These are phyloP conservation scores for Akanthomyces uredinophilus DNA, from an alignment of 2,329 filamentous ascomycete genomes.

Conservation along the genomic window DNA sequence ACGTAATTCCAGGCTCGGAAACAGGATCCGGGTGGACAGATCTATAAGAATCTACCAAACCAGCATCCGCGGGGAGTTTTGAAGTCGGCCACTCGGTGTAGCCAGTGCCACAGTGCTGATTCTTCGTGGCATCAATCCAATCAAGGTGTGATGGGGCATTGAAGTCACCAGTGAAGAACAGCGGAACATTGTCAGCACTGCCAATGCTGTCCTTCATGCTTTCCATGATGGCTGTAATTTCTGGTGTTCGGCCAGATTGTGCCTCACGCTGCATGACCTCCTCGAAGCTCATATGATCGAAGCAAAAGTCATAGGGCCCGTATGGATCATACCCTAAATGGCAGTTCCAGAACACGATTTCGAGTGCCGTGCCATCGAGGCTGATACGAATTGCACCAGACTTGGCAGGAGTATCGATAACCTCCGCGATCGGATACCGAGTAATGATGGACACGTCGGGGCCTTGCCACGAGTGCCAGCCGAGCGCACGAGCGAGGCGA, in stretches of 20 bases:
- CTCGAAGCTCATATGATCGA: constrained; percentile 28
- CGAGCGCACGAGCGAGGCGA: constrained; percentile 33
- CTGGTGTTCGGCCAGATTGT: constrained; percentile 32
- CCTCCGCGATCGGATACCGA: constrained; percentile 34
- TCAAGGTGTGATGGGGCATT: constrained; percentile 41
- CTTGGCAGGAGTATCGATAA: constrained; percentile 22
- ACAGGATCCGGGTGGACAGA: constrained; percentile 32
- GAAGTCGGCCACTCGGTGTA: constrained; percentile 36
- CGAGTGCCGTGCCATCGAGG: constrained; percentile 27
- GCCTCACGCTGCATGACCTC: constrained; percentile 31
- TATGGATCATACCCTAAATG: constrained; percentile 36
- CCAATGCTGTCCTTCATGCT: constrained; percentile 30
- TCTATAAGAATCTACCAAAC: constrained; percentile 36
- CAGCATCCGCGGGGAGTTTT: constrained; percentile 27
- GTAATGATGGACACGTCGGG: constrained; percentile 31
- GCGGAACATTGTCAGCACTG: constrained; percentile 27
- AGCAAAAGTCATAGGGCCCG: constrained; percentile 41
- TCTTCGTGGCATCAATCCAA: constrained; percentile 29
- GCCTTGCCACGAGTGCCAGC: constrained; percentile 34
- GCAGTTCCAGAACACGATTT: constrained; percentile 32
- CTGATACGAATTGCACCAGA: constrained; percentile 30
- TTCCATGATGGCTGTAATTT: constrained; percentile 32
- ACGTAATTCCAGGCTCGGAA: constrained; percentile 31
- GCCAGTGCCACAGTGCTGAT: constrained; percentile 32
- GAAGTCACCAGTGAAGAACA: constrained; percentile 37